phyloP scores from a whole-genome alignment of 1,284 basidiomycete species.

The Ceratobasidium sp. region DNA sequence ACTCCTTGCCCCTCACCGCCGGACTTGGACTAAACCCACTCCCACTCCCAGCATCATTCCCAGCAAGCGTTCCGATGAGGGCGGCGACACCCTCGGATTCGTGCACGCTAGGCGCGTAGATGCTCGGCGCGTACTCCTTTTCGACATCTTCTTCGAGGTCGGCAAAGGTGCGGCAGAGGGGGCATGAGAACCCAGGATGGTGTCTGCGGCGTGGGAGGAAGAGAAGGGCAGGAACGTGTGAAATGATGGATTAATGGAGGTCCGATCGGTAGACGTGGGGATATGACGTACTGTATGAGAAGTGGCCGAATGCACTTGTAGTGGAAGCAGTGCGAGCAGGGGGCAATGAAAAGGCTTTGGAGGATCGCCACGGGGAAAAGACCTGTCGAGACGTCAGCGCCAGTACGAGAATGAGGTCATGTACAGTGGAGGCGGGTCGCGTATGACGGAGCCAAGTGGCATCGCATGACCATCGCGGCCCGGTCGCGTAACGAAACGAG shows the following conservation, averaged over 20 bases:
- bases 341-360: constrained; percentile 96
- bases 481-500: not conserved
- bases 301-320: constrained; percentile 98
- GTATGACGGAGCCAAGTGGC: not conserved
- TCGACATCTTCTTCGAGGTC: constrained; percentile 98
- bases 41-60: not conserved
- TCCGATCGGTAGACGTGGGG: not conserved
- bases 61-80: not conserved
- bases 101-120: constrained; percentile 29
- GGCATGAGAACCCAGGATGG: constrained; percentile 94
- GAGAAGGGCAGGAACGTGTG: not conserved
- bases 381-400: constrained; percentile 58
- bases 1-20: not conserved
- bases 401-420: not conserved
- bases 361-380: constrained; percentile 94
- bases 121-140: constrained; percentile 63
- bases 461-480: no score
- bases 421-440: not conserved
- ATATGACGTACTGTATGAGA: constrained; percentile 60
- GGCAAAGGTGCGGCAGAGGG: constrained; percentile 91
- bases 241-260: not conserved
- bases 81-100: constrained; percentile 5
- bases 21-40: not conserved
- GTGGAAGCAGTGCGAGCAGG: constrained; percentile 96
- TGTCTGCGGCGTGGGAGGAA: constrained; percentile 59